These are phyloP conservation scores for Puccinellia tenuiflora DNA, from an alignment of 176 grass and related monocot species.

Conservation along the genomic window DNA sequence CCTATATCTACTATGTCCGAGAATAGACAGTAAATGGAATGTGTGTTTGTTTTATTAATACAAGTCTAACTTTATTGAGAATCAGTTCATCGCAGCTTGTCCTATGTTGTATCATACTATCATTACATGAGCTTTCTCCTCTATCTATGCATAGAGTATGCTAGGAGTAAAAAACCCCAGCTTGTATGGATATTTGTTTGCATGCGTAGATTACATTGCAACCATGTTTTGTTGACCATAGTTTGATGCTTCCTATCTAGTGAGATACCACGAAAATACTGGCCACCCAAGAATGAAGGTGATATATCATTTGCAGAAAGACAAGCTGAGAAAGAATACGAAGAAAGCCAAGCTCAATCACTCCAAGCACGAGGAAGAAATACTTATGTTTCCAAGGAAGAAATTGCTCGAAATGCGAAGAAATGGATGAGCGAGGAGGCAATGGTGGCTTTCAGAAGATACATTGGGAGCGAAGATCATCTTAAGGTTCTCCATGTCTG, in stretches of 20 bases:
- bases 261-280: neutral
- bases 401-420: neutral
- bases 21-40: neutral
- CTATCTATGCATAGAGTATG: neutral
- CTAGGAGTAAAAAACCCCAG: neutral
- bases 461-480: neutral
- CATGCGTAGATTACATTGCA: neutral
- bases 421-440: constrained; percentile 1
- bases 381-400: neutral
- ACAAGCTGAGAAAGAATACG: neutral
- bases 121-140: neutral
- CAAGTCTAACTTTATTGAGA: neutral
- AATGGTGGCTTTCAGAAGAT: neutral
- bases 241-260: neutral
- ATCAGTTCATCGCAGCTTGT: neutral
- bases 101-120: neutral
- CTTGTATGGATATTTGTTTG: neutral
- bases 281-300: neutral
- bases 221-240: neutral
- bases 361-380: neutral
- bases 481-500: neutral
- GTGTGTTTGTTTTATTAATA: neutral
- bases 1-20: neutral
- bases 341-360: neutral
- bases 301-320: neutral